These are phyloP conservation scores for Phylloboletellus chloephorus DNA, from an alignment of 1,284 basidiomycete species.

Conservation along the genomic window DNA sequence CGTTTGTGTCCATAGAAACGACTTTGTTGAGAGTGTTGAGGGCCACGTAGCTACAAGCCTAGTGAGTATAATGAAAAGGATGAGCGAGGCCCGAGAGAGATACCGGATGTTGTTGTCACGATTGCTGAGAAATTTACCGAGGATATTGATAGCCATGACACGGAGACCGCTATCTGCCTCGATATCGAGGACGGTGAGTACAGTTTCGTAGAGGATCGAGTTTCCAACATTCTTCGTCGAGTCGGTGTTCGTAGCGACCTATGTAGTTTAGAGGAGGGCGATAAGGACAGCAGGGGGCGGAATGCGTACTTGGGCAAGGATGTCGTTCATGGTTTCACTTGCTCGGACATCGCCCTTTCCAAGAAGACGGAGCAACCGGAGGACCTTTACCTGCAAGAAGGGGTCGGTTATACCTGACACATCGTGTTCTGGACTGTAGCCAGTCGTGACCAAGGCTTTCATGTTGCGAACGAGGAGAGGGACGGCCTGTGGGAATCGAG, in stretches of 20 bases:
- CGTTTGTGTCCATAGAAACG: conserved; percentile 96
- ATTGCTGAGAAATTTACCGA: conserved; percentile 98
- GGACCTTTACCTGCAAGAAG: conserved; percentile 94
- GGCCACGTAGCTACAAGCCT: conserved; percentile 78
- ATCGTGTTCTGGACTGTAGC: conserved; percentile 98
- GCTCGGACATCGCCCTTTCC: conserved; percentile 84
- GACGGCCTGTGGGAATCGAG: conserved; percentile 59
- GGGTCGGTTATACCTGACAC: conserved; percentile 99
- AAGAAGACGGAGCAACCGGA: conserved; percentile 88
- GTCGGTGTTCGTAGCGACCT: conserved; percentile 99
- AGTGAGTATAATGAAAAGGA: conserved; percentile 4
- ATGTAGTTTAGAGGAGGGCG: conserved; percentile 11
- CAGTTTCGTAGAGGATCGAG: conserved; percentile 96
- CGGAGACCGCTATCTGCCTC: conserved; percentile 94
- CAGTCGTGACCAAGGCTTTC: conserved; percentile 93
- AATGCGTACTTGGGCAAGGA: conserved; percentile 77
- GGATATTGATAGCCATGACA: conserved; percentile 99
- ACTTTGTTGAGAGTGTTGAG: conserved; percentile 99
- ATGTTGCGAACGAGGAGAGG: conserved; percentile 92
- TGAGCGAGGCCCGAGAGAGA: conserved; percentile 1
- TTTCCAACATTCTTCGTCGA: conserved; percentile 98
- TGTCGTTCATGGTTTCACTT: conserved; percentile 98
- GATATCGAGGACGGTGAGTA: conserved; percentile 96
- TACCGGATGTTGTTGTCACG: conserved; percentile 98
- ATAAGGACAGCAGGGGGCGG: background rate